Evolutionary conservation across 306 rosid genomes (phyloP).

Genomic region (Adenanthera pavonina): DNA sequence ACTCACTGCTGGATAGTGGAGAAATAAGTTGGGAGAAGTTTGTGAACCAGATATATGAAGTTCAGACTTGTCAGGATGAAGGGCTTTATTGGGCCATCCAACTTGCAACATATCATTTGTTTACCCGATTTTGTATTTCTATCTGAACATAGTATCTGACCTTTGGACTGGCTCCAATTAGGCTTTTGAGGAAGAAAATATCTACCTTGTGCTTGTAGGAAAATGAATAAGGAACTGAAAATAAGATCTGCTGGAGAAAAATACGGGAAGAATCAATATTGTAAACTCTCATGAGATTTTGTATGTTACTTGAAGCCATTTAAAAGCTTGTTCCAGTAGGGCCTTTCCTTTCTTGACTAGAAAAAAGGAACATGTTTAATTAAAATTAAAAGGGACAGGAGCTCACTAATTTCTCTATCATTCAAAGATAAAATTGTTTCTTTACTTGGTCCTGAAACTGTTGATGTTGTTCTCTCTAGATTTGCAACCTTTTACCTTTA

Average conservation of each 20-base stretch:
- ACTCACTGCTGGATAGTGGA: background rate
- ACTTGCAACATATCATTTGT: background rate
- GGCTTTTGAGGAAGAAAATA: background rate
- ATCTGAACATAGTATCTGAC: background rate
- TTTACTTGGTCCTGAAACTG: constrained; percentile 1
- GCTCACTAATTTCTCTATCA: background rate
- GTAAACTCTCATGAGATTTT: background rate
- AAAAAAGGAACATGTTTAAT: background rate
- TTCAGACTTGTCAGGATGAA: background rate
- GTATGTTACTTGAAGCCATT: no score
- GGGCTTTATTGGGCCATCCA: background rate
- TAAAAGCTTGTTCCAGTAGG: no score
- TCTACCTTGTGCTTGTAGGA: background rate
- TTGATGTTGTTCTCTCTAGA: background rate
- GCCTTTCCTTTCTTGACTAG: background rate
- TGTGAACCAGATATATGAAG: background rate
- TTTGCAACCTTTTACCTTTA: background rate
- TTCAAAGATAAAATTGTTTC: background rate
- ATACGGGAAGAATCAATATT: background rate
- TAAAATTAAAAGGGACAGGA: background rate
- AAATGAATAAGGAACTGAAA: background rate
- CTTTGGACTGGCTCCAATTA: background rate
- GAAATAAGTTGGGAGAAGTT: background rate
- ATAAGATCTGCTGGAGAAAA: background rate
- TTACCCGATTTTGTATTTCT: no score